Evolutionary conservation across 768 basidiomycete genomes (phyloP), one percentile per base, ranked within the genome.

Genomic region (Inosperma sp.): DNA sequence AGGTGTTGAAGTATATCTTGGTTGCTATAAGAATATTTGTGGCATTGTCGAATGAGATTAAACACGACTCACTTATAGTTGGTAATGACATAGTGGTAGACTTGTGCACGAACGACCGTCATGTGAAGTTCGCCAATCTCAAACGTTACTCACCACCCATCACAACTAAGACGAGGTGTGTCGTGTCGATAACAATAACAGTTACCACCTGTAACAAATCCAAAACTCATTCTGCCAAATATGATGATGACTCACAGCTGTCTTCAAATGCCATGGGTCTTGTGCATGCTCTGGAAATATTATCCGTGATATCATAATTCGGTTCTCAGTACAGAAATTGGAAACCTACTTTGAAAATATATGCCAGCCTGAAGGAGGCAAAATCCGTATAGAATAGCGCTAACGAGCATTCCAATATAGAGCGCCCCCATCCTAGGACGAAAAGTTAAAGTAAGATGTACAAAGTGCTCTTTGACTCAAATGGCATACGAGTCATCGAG

Each of bases 21-120:
- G 17, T 37, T 1, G 14, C 47, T 25, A 48, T 17, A 25, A 37
- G 14, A 25, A 23, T 26, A 48, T 48, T 13, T 14, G 47, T 26
- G 25, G 26, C 33, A 25, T 12, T 22, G 17, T 34, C 26, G 34
- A 25, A 26, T 8, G 17, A 13, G 26, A 48, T 17, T 25, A 48
- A 34, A 35, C 26, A 17, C 12, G 7, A 37, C n/a, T 17, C 26
- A 35, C 36, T 37, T 25, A 25, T 19, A 48, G 17, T 48, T 48
- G 33, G 47, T 22, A 48, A 48, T 48, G 47, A 37, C 21, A 12
- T 48, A 48, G 22, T 35, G 22, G 35, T 48, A 48, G 26, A 48
- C 47, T n/a, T 48, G 46, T 25, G 47, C 31, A 34, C 5, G n/a
- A 33, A 22, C 31, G 4, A 30, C 27, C 5, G 21, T 23, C 21